Base-by-base conservation (phyloP, 768 basidiomycete species). In the Pulveroboletus frians region DNA sequence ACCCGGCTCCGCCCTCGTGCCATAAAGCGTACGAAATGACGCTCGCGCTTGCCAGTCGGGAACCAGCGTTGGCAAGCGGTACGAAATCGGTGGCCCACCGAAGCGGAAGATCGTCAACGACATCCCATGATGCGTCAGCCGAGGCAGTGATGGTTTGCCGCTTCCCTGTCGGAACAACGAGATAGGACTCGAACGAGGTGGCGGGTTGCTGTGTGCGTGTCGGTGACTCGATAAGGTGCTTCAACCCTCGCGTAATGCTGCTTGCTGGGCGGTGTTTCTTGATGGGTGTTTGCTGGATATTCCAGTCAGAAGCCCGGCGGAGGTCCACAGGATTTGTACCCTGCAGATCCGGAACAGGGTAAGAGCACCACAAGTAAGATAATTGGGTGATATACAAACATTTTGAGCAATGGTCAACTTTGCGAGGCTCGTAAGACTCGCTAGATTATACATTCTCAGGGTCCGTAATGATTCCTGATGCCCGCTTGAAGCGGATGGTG, bases 31-130 rank as follows among this genome's bases (percentile, higher is more conserved):
- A 92, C 4, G 77, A 81, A 20, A 80, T 58, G 13, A 88, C 81
- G 3, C 80, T 77, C 2, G 74, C 57, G 49, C 75, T 78, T 23
- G 73, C 68, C 38, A 91, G 67, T 39, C 87, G 75, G 21, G 88
- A 86, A 3, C 84, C 80, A 21, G 76, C 66, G 2, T 77, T 68
- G 5, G 87, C 87, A n/a, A 92, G 76, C 0, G 87, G 83, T 2
- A 88, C 85, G 60, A 79, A 92, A 64, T 92, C 90, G 0, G 84
- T 85, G n/a, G 88, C 87, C 90, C 90, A 92, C 29, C 86, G 78
- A 39, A 91, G 59, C 2, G 88, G 85, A 9, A 86, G 68, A 41
- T 79, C 78, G 11, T 90, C 88, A 1, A 89, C 73, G 6, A 89
- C 60, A 62, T 91, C 88, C 88, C 88, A 84, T 27, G 70, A 72